A percentile compares a stretch with the other conserved stretches of the same genome.
Conservation (phyloP, 208 protist genomes). For the Acanthamoeba culbertsoni region DNA sequence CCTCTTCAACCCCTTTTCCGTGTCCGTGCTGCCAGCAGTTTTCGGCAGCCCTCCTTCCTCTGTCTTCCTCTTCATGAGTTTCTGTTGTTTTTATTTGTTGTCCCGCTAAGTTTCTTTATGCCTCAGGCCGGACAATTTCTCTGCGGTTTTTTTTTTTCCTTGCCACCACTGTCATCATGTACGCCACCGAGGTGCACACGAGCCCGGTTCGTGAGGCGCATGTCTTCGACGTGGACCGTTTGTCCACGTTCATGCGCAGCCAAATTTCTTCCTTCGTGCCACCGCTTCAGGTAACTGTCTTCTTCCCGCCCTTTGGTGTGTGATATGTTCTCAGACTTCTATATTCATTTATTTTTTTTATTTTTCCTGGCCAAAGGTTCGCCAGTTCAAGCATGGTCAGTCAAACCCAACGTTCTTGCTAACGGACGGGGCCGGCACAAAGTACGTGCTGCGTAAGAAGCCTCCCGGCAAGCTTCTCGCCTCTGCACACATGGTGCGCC, state of each 20-base stretch:
- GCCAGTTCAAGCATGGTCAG: constrained; percentile 71
- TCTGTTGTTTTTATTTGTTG: too few relatives aligned
- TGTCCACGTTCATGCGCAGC: neutral
- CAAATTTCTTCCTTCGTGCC: neutral
- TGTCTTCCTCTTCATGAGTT: too few relatives aligned
- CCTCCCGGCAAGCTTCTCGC: constrained; percentile 79
- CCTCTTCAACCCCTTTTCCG: too few relatives aligned
- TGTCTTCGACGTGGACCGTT: neutral
- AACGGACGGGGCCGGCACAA: neutral
- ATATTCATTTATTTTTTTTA: neutral
- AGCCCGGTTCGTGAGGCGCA: neutral
- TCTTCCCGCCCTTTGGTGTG: too few relatives aligned
- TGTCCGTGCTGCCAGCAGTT: too few relatives aligned
- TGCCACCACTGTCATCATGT: too few relatives aligned
- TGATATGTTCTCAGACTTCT: neutral
- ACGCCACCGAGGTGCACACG: constrained; percentile 9
- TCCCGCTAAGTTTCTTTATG: too few relatives aligned
- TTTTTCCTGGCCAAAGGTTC: neutral
- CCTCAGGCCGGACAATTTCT: too few relatives aligned
- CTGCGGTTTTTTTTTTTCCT: too few relatives aligned
- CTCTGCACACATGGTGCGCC: constrained; percentile 82
- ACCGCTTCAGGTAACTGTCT: neutral
- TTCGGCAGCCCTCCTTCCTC: too few relatives aligned
- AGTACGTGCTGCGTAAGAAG: constrained; percentile 84
- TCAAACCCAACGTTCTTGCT: constrained; percentile 77